Conservation (phyloP, 2,329 filamentous ascomycete species). For the Xylogone sp. region DNA sequence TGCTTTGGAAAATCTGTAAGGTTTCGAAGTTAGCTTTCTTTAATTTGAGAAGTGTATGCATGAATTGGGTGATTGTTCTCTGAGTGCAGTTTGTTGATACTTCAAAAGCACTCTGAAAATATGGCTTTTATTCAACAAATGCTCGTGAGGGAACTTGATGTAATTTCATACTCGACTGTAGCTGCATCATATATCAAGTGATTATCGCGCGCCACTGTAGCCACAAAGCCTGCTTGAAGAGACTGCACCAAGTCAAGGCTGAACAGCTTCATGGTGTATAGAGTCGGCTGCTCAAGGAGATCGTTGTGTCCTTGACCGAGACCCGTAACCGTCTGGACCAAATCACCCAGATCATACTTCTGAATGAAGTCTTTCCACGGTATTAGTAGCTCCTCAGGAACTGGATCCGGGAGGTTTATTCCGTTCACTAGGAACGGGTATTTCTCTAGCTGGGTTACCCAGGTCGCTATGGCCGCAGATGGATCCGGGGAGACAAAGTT, state of each 20-base stretch:
- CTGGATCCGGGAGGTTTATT: slow-evolving; percentile 33
- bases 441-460: slow-evolving; percentile 21
- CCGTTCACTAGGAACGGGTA: slow-evolving; percentile 32
- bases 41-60: neutral
- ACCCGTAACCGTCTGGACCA: slow-evolving; percentile 36
- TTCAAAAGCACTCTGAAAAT: neutral
- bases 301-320: slow-evolving; percentile 42
- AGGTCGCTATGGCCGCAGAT: slow-evolving; percentile 3
- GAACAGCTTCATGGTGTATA: slow-evolving; percentile 43
- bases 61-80: neutral
- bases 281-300: slow-evolving; percentile 35
- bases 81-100: neutral
- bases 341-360: slow-evolving; percentile 33
- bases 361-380: slow-evolving; percentile 17
- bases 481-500: slow-evolving; percentile 5
- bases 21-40: neutral
- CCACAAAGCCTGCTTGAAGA: slow-evolving; percentile 11
- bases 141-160: no score
- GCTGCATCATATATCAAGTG: slow-evolving; percentile 13
- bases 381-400: slow-evolving; percentile 17
- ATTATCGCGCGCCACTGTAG: slow-evolving; percentile 9
- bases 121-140: no score
- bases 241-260: slow-evolving; percentile 15
- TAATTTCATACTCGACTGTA: neutral
- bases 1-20: neutral